A percentile compares a stretch with the other conserved stretches of the same genome.
Evolutionary conservation across 108 stramenopile species (phyloP).

Genomic region (Pseudonitzschia pungens): DNA sequence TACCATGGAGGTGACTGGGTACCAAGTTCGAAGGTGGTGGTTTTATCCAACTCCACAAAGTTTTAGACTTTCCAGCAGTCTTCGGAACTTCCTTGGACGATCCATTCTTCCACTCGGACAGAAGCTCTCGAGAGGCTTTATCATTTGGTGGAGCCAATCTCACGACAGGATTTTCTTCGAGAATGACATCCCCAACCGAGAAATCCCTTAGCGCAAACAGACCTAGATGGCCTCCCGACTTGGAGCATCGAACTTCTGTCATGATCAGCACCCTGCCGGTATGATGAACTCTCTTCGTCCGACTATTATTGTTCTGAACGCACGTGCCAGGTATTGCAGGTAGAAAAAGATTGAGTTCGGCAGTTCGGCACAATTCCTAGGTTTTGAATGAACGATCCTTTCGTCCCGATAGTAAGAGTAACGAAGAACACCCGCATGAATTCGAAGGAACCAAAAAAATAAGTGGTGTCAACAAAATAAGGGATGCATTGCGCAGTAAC

Average conservation of each 20-base stretch:
- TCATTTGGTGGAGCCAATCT: conserved; percentile 32
- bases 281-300: no score
- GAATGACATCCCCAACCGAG: conserved; percentile 63
- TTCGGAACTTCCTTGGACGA: conserved; percentile 11
- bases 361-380: no score
- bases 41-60: conserved; percentile 30
- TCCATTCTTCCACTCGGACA: conserved; percentile 8
- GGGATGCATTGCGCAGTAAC: no score
- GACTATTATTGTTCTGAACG: no score
- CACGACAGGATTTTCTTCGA: conserved; percentile 58
- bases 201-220: conserved; percentile 68
- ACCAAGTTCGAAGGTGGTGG: conserved; percentile 21
- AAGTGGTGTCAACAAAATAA: no score
- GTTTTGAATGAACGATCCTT: no score
- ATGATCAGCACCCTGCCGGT: conserved; percentile 33
- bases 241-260: conserved; percentile 58
- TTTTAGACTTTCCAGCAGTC: conserved; percentile 8
- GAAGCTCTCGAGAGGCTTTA: conserved; percentile 17
- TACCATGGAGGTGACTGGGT: conserved; percentile 25
- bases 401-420: no score
- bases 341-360: no score
- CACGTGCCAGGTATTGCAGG: no score
- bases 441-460: no score
- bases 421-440: no score
- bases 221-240: conserved; percentile 34